Evolutionary conservation across 805 yeast genomes (phyloP).

Genomic region (Metschnikowia kofuensis): DNA sequence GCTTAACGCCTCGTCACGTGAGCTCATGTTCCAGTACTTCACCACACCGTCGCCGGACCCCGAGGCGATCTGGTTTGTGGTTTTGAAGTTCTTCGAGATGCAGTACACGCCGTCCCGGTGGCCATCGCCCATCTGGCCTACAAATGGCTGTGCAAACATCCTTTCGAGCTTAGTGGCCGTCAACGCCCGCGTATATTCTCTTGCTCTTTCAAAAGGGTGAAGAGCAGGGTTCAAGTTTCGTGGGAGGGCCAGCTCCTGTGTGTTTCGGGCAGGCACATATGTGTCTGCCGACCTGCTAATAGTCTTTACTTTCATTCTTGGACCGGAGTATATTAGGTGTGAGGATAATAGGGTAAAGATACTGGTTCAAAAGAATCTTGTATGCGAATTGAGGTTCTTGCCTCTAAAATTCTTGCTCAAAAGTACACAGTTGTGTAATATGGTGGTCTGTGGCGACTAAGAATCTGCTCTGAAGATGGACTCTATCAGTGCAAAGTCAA

Average conservation of each 20-base stretch:
- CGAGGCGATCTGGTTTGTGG: slow-evolving; percentile 74
- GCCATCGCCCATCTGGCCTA: slow-evolving; percentile 92
- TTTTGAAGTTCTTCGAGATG: slow-evolving; percentile 72
- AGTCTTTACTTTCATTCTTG: slow-evolving; percentile 75
- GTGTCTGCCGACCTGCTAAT: slow-evolving; percentile 86
- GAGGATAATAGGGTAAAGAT: background rate
- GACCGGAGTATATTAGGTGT: background rate
- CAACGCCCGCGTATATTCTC: slow-evolving; percentile 92
- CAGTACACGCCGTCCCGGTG: slow-evolving; percentile 93
- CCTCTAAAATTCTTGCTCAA: background rate
- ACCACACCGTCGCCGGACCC: slow-evolving; percentile 95
- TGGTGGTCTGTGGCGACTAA: no score
- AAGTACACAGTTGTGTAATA: background rate
- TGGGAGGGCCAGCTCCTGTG: slow-evolving; percentile 84
- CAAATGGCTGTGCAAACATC: slow-evolving; percentile 96
- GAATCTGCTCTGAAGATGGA: no score
- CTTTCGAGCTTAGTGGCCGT: slow-evolving; percentile 94
- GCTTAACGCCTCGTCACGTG: slow-evolving; percentile 69
- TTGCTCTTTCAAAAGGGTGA: slow-evolving; percentile 95
- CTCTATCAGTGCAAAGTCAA: no score
- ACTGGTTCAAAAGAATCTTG: background rate
- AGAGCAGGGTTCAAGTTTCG: slow-evolving; percentile 90
- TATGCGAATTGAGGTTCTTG: background rate
- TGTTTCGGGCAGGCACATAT: slow-evolving; percentile 87
- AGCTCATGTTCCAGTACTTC: slow-evolving; percentile 89